A percentile compares a stretch with the other conserved stretches of the same genome.
Conservation (phyloP, 805 yeast genomes). For the Yarrowia hollandica region DNA sequence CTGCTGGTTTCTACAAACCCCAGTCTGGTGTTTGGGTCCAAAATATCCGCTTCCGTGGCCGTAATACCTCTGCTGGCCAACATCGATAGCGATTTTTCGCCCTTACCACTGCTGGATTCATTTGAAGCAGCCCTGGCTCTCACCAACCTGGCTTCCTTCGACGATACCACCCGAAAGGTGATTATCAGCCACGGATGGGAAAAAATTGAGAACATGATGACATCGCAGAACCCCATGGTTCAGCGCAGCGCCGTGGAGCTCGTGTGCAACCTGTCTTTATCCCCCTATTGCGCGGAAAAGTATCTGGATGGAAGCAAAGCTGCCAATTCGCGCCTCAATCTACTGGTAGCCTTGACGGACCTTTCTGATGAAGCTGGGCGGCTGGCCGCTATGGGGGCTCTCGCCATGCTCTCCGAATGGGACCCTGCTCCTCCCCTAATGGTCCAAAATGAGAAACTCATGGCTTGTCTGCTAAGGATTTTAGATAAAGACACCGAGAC, state of each 20-base stretch:
- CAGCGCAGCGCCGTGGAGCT: slow-evolving; percentile 66
- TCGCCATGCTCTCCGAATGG: slow-evolving; percentile 45
- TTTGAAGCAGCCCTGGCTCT: slow-evolving; percentile 63
- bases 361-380: slow-evolving; percentile 41
- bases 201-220: slow-evolving; percentile 47
- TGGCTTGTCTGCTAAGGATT: slow-evolving; percentile 34
- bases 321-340: slow-evolving; percentile 37
- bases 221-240: slow-evolving; percentile 50
- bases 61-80: slow-evolving; percentile 40
- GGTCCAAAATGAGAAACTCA: slow-evolving; percentile 36
- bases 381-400: slow-evolving; percentile 45
- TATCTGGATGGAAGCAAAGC: slow-evolving; percentile 40
- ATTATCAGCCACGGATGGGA: slow-evolving; percentile 48
- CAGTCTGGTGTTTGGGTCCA: slow-evolving; percentile 40
- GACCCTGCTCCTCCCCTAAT: slow-evolving; percentile 39
- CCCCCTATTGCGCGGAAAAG: slow-evolving; percentile 42
- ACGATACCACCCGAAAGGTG: slow-evolving; percentile 45
- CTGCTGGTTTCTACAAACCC: slow-evolving; percentile 43
- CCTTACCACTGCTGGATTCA: slow-evolving; percentile 43
- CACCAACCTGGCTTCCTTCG: slow-evolving; percentile 61
- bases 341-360: slow-evolving; percentile 41
- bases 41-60: slow-evolving; percentile 39
- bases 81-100: slow-evolving; percentile 35
- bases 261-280: slow-evolving; percentile 56
- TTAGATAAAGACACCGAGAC: slow-evolving; percentile 35